Percentiles rank a stretch among this genome's conserved stretches.
Evolutionary conservation across 2,329 filamentous ascomycete genomes (phyloP).

Genomic region (Thielaviopsis euricoi): DNA sequence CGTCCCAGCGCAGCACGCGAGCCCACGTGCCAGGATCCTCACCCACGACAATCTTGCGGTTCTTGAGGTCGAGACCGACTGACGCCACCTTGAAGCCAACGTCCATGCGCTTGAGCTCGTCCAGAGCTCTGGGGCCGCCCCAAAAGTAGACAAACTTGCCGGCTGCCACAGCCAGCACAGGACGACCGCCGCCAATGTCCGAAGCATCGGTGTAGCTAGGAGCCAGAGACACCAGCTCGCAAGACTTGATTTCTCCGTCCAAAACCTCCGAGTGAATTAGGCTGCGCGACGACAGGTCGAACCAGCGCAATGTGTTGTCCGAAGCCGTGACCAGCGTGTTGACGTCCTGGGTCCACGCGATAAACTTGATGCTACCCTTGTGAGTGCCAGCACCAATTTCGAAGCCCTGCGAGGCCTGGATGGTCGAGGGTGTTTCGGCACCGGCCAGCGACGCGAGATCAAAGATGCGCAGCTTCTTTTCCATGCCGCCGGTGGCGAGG

Average conservation of each 20-base stretch:
- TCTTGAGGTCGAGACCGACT: constrained; percentile 69
- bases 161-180: constrained; percentile 77
- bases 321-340: constrained; percentile 83
- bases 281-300: constrained; percentile 63
- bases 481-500: constrained; percentile 82
- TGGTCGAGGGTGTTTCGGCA: constrained; percentile 16
- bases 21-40: constrained; percentile 91
- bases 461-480: constrained; percentile 92
- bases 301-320: constrained; percentile 88
- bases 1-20: constrained; percentile 81
- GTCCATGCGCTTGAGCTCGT: constrained; percentile 60
- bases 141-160: constrained; percentile 91
- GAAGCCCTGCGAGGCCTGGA: constrained; percentile 49
- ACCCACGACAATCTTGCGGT: constrained; percentile 74
- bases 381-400: constrained; percentile 81
- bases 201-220: constrained; percentile 38
- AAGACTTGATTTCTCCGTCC: constrained; percentile 76
- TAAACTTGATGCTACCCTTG: constrained; percentile 80
- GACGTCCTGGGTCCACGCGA: constrained; percentile 81
- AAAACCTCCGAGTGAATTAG: constrained; percentile 63
- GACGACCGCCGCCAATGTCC: constrained; percentile 49
- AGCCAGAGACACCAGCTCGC: constrained; percentile 65
- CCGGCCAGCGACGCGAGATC: constrained; percentile 51
- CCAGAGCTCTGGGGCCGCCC: constrained; percentile 54
- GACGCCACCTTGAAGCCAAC: constrained; percentile 78